Evolutionary conservation across 2,329 filamentous ascomycete species (phyloP), one percentile per base, ranked within the genome.

Genomic region (Periconia digitata): DNA sequence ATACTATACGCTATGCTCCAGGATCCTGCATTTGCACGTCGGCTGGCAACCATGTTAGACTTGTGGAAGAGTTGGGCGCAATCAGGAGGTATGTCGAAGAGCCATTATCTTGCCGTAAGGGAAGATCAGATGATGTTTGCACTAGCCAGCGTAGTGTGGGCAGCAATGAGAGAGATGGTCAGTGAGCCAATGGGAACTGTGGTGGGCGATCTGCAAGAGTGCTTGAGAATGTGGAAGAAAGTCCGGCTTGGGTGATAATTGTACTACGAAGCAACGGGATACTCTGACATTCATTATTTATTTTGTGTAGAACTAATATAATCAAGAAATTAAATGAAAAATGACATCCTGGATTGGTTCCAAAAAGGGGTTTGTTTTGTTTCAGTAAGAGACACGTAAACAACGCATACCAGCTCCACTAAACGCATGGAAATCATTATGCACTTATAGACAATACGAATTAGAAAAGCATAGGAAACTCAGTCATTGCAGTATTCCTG

Each of bases 211-310:
- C 43, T 65, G 39, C 60, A 64, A 36, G 62, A 65, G 36, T 64
- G 62, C 41, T 51, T 65, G 47, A 51, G 61, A 47, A 59, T 65
- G 20, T 64, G 61, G 60, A 64, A 55, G 44, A 64, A 62, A 40
- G 62, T 64, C 15, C 29, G 62, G 41, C 46, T 66, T 23, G 62
- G 62, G 17, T 65, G 27, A 40, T 32, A 4, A 32, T 32, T 10
- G n/a, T 32, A n/a, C n/a, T n/a, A n/a, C n/a, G n/a, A n/a, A n/a
- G n/a, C n/a, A n/a, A n/a, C n/a, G n/a, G n/a, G n/a, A n/a, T n/a
- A n/a, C n/a, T n/a, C n/a, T n/a, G n/a, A n/a, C n/a, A n/a, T n/a
- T n/a, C n/a, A n/a, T n/a, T n/a, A n/a, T n/a, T n/a, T n/a, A n/a
- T n/a, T n/a, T n/a, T n/a, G n/a, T n/a, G n/a, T n/a, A n/a, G n/a